Base-by-base conservation (phyloP, 2,329 filamentous ascomycete genomes). In the Paecilomyces variotii region DNA sequence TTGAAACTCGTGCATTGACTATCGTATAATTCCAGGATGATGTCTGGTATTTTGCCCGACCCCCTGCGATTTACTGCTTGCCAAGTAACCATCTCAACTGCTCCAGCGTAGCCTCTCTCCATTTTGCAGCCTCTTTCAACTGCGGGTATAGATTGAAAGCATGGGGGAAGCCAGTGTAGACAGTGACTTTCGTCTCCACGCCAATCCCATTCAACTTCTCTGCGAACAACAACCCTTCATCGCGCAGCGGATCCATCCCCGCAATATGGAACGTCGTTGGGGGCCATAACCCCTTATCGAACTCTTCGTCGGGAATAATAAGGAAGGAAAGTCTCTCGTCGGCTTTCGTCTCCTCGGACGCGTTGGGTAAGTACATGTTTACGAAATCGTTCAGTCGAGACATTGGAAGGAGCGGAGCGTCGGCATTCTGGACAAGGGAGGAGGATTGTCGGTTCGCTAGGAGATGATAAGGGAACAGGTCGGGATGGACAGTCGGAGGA, bases 201-300 rank as follows among this genome's bases (percentile, higher is more conserved):
- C 54, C 54, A 11, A 55, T 14, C 28, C 32, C n/a, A 11, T 55
- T 32, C 32, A 55, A 35, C 53, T 55, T 55, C 14, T 55, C 53
- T 3, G 53, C 53, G 19, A 55, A 55, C 53, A 55, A 35, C 53
- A 55, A 14, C 12, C 27, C 53, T 27, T 53, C 51, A 12, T 53
- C 51, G 1, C 51, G 25, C 3, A 53, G 24, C 10, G 51, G n/a
- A 53, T 53, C 51, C 5, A 53, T 2, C 24, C 51, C 51, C 3
- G 26, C 14, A 7, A 53, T 26, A 12, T 53, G 28, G 26, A 53
- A 53, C 51, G 51, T 53, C 1, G 51, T 53, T 9, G 51, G 51
- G 2, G 51, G 51, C 51, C 51, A 53, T 14, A 27, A 12, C 3
- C 14, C 28, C 51, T 28, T 53, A 19, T 53, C 51, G 4, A 27